phyloP scores from a whole-genome alignment of 306 rosid species.

The Cucurbita pepo region DNA sequence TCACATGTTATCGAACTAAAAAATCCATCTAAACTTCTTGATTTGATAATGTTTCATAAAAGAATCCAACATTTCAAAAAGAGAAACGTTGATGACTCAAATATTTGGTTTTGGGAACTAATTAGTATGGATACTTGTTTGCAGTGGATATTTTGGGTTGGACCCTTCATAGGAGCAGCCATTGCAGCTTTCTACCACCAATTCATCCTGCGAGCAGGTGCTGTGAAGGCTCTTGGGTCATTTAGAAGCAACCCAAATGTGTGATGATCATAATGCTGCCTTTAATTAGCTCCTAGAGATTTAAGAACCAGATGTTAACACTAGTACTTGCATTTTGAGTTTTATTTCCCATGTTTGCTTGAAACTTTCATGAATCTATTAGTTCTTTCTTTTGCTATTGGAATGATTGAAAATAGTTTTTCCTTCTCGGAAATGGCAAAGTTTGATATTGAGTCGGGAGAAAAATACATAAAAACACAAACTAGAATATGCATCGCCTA shows the following conservation, averaged over 20 bases:
- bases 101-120: background rate
- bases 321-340: background rate
- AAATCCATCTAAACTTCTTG: background rate
- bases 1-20: too few relatives aligned
- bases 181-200: slow-evolving; percentile 94
- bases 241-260: slow-evolving; percentile 64
- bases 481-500: too few relatives aligned
- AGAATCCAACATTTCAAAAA: background rate
- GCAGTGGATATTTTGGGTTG: slow-evolving; percentile 96
- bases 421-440: background rate
- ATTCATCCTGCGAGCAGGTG: slow-evolving; percentile 81
- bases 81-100: background rate
- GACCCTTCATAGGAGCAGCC: slow-evolving; percentile 86
- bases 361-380: background rate
- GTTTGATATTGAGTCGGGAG: background rate
- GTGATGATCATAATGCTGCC: background rate
- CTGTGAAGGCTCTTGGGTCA: slow-evolving; percentile 73
- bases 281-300: background rate
- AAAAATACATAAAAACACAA: too few relatives aligned
- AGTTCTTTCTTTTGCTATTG: background rate
- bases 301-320: background rate
- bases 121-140: background rate
- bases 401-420: background rate
- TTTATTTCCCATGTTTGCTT: background rate
- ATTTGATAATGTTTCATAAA: background rate